Base-by-base conservation (phyloP, 1,284 basidiomycete species). In the Moesziomyces sp. region DNA sequence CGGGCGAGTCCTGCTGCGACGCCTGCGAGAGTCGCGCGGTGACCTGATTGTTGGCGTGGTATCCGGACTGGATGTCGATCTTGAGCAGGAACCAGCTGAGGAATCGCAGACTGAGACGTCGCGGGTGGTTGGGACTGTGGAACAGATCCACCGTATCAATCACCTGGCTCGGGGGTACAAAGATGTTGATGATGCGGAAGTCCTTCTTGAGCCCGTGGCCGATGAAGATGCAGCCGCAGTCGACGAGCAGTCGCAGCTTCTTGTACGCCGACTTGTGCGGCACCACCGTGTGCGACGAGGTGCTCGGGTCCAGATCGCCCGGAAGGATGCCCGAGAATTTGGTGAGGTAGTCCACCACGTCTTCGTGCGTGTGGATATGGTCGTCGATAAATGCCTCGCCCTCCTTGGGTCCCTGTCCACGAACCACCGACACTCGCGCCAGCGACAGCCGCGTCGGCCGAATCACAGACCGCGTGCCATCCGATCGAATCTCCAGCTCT, bases 191-290 rank as follows among this genome's bases (percentile, higher is more conserved):
- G 62, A 97, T 99, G 13, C 97, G 89, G 86, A 99, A 98, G 85
- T 99, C 97, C 84, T 98, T 98, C n/a, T 93, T 92, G n/a, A 99
- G 88, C 1, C 97, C 97, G 79, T 99, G 96, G 0, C 97, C 97
- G 58, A 99, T 92, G 81, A 99, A 99, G 70, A 95, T 91, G 82
- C 97, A 99, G 7, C 95, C 95, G 21, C 91, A 88, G 82, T 99
- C 96, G 10, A 99, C 94, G 3, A 99, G 87, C 40, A 97, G 85
- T 2, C 96, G 89, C n/a, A 99, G 87, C 84, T 99, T 99, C 87
- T 98, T 98, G 87, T 99, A 99, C 3, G 95, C 97, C 2, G 94
- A 88, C 83, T 99, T 99, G 62, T 97, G 87, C 0, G 95, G 94
- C 0, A 97, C 97, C 43, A 98, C 87, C 0, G 96, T 97, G 83